Conservation (phyloP, 169 alveolate species). For the Plasmodium knowlesi region DNA sequence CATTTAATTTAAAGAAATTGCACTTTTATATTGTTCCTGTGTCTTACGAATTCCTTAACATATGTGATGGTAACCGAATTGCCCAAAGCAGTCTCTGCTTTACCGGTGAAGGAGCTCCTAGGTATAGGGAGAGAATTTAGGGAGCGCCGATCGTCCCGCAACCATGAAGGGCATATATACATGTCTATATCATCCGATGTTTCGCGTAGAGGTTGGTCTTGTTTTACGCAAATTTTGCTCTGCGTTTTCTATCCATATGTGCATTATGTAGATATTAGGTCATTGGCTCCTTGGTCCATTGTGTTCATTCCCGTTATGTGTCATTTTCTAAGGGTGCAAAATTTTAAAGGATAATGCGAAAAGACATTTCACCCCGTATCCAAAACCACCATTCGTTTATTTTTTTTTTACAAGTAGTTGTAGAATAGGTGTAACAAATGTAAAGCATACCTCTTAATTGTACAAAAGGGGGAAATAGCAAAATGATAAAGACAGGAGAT, state of each 20-base stretch:
- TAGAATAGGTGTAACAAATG: not conserved
- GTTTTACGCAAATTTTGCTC: not conserved
- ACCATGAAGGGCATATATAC: not conserved
- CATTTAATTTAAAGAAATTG: constrained; percentile 26
- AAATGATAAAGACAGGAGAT: not conserved
- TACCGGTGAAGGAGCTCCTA: not conserved
- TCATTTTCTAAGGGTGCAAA: not conserved
- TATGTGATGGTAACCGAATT: not conserved
- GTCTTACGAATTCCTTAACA: constrained; percentile 21
- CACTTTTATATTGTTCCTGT: constrained; percentile 15
- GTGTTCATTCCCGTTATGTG: not conserved
- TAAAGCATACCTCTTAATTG: not conserved
- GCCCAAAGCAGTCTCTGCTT: not conserved
- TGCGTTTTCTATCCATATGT: not conserved
- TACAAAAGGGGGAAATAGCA: not conserved
- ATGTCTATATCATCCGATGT: not conserved
- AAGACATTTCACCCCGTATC: not conserved
- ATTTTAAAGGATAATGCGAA: not conserved
- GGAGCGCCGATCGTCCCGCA: not conserved
- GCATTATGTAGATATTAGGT: not conserved
- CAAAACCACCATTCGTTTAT: not conserved
- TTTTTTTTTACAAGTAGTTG: not conserved
- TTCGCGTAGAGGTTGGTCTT: not conserved
- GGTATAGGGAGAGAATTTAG: not conserved
- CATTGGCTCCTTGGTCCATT: not conserved